Base-by-base conservation (phyloP, 73 alveolate species). In the Paramecium sonneborni region DNA sequence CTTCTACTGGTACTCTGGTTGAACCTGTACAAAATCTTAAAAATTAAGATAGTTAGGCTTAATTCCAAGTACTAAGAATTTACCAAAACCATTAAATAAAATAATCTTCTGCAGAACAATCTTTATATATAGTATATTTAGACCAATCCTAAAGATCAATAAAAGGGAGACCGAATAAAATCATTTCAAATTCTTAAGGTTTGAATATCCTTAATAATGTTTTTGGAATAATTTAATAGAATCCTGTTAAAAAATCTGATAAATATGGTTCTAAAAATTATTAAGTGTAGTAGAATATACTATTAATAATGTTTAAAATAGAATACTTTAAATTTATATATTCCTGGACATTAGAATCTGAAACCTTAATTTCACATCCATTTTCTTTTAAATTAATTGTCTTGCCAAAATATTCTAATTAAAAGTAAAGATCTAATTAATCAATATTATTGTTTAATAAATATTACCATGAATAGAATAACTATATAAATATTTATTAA, bases 11-110 rank as follows among this genome's bases (percentile, higher is more conserved):
- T 1, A 97, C 97, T 82, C 99, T 95, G 12, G 98, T 85, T 43
- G 99, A 94, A 41, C 99, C 99, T 20, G 99, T 98, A 34, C 98
- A 96, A 95, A 98, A 98, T 85, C 96, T 95, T 57, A 98, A 94
- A 72, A 98, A 88, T 76, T 94, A 94, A 57, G 95, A 92, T 76
- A 98, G 95, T 88, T 95, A 92, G 18, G 93, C 97, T 88, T 98
- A 96, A 30, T 93, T 82, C 85, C 94, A 96, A 38, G 92, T 95
- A 11, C 92, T 93, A 28, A 98, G 79, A 26, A 95, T 91, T 30
- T 90, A 70, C 99, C 99, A 98, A 87, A 98, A 98, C 93, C 97
- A 72, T 20, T 88, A 68, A 6, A 97, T 95, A 56, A 94, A 95
- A 11, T 34, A 34, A 92, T 96, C 95, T 21, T 92, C 85, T 70